Conservation (phyloP, 139 green algal genomes). For the Chlorella sp. region DNA sequence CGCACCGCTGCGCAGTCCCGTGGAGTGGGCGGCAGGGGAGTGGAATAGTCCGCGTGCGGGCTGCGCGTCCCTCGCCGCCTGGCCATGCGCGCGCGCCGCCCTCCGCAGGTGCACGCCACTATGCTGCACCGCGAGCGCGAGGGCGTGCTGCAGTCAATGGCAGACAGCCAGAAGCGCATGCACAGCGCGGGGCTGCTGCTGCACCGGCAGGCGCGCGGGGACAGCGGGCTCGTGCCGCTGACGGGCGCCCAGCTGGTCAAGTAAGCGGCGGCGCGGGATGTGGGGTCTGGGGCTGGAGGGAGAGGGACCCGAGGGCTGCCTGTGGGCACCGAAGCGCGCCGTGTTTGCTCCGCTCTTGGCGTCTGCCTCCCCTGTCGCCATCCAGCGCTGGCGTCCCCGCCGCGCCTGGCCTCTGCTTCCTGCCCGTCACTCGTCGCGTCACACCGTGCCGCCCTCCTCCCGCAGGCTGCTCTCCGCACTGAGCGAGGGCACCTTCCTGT, state of each 20-base stretch:
- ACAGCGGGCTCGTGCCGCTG: neutral
- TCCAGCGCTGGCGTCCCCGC: neutral
- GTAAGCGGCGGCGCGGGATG: neutral
- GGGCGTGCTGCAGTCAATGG: constrained; percentile 1
- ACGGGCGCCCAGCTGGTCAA: neutral
- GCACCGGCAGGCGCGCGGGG: neutral
- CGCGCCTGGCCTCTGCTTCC: neutral
- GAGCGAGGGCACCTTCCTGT: constrained; percentile 33
- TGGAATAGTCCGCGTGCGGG: neutral
- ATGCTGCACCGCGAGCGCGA: constrained; percentile 22
- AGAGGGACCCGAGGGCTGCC: neutral
- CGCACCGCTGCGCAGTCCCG: no score
- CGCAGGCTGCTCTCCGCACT: constrained; percentile 26
- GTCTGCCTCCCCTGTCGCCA: neutral
- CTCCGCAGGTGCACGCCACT: constrained; percentile 11
- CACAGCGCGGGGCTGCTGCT: constrained; percentile 15
- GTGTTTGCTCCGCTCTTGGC: neutral
- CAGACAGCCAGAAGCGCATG: constrained; percentile 7
- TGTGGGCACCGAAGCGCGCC: neutral
- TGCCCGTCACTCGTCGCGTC: neutral
- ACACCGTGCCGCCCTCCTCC: neutral
- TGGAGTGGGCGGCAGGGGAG: no score
- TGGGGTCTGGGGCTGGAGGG: neutral
- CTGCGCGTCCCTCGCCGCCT: neutral
- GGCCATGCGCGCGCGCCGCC: neutral